Percentiles rank a stretch among this genome's conserved stretches.
Conservation (phyloP, 306 rosid species). For the Albizia julibrissin region DNA sequence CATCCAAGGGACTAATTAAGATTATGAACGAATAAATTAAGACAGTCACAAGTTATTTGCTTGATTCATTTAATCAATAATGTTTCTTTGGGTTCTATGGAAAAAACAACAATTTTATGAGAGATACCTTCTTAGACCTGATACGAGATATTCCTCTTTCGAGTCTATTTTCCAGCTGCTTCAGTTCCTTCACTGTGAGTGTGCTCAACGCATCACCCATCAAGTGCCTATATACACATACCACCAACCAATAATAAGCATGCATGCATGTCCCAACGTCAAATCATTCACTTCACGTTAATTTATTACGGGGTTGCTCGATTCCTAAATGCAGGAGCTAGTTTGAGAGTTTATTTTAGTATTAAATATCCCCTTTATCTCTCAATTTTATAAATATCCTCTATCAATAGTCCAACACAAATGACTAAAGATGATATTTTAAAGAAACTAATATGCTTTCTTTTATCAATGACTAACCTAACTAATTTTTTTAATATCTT, state of each 20-base stretch:
- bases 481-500: no score
- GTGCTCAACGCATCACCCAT: slow-evolving; percentile 90
- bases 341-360: no score
- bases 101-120: neutral
- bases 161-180: slow-evolving; percentile 89
- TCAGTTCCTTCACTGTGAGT: slow-evolving; percentile 74
- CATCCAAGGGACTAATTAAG: neutral
- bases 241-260: neutral
- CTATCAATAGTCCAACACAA: no score
- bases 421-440: no score
- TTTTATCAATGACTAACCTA: no score
- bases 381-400: no score
- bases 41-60: no score
- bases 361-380: no score
- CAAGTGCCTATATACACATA: slow-evolving; percentile 59
- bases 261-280: neutral
- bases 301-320: no score
- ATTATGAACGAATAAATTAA: neutral
- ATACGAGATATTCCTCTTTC: slow-evolving; percentile 85
- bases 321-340: no score
- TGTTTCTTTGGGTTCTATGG: neutral
- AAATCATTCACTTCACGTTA: neutral
- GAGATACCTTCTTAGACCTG: slow-evolving; percentile 77
- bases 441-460: no score
- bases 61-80: neutral